A percentile compares a stretch with the other conserved stretches of the same genome.
These are phyloP conservation scores for Abrus pulchellus DNA, from an alignment of 306 rosid species.

Conservation along the genomic window DNA sequence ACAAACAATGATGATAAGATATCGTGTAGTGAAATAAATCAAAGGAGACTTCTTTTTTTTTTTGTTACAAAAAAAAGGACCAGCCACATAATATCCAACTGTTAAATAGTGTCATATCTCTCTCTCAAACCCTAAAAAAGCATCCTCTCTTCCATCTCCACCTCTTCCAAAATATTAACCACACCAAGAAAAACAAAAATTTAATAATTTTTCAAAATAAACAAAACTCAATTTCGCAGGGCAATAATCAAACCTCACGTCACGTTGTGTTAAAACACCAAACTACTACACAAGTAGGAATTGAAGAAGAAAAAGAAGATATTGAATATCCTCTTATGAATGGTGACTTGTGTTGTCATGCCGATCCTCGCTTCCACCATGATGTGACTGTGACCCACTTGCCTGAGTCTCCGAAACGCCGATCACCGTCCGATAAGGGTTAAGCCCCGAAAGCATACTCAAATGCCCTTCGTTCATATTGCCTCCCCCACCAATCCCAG, in stretches of 20 bases:
- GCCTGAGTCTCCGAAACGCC: conserved; percentile 68
- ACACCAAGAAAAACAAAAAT: conserved; percentile 58
- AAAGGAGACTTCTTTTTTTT: conserved; percentile 38
- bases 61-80: conserved; percentile 3
- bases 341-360: conserved; percentile 72
- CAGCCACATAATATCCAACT: conserved; percentile 52
- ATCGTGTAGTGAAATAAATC: conserved; percentile 60
- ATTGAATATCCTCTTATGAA: conserved; percentile 49
- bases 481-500: conserved; percentile 7
- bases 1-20: conserved; percentile 75
- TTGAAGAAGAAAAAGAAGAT: conserved; percentile 47
- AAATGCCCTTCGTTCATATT: conserved; percentile 67
- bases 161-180: conserved; percentile 62
- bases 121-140: conserved; percentile 67
- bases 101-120: conserved; percentile 54
- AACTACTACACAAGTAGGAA: conserved; percentile 68
- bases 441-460: conserved; percentile 76
- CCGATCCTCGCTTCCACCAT: conserved; percentile 60
- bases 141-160: conserved; percentile 23
- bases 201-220: conserved; percentile 41
- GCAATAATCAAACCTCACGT: conserved; percentile 87
- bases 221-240: conserved; percentile 57
- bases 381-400: conserved; percentile 81
- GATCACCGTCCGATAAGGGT: conserved; percentile 67
- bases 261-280: conserved; percentile 58